Percentiles rank a stretch among this genome's conserved stretches.
These are phyloP conservation scores for Xylaria acuta DNA, from an alignment of 495 filamentous ascomycete genomes.

Conservation along the genomic window DNA sequence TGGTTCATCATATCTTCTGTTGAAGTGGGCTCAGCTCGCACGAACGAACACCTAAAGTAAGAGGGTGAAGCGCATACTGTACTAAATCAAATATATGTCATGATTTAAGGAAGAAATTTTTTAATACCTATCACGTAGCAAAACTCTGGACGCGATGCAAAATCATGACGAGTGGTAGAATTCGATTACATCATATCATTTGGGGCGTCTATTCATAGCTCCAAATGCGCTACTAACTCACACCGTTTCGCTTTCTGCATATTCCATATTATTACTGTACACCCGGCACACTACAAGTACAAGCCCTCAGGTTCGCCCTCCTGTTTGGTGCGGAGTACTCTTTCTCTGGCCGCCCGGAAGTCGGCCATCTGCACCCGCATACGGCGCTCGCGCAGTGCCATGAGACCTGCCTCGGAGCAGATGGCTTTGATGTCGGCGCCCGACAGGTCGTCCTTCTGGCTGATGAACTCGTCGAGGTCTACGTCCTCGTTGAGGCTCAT, in stretches of 20 bases:
- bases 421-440: constrained; percentile 99
- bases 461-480: constrained; percentile 97
- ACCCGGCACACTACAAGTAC: constrained; percentile 75
- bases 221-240: not conserved
- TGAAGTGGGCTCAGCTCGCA: too few species aligned
- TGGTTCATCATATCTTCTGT: too few species aligned
- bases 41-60: too few species aligned
- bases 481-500: constrained; percentile 97
- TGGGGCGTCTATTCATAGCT: not conserved
- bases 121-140: not conserved
- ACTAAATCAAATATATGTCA: not conserved
- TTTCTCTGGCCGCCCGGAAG: constrained; percentile 89
- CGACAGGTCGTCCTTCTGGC: constrained; percentile 96
- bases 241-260: not conserved
- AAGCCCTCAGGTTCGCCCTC: constrained; percentile 97
- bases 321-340: constrained; percentile 97
- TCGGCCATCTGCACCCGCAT: constrained; percentile 99
- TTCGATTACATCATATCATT: not conserved
- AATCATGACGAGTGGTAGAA: not conserved
- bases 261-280: constrained; percentile 12
- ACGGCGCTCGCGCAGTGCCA: constrained; percentile 91
- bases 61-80: too few species aligned
- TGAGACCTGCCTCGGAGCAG: constrained; percentile 94
- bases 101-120: not conserved
- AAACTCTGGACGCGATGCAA: not conserved